Conservation (phyloP, 2,329 filamentous ascomycete species). For the Colletotrichum tofieldiae region DNA sequence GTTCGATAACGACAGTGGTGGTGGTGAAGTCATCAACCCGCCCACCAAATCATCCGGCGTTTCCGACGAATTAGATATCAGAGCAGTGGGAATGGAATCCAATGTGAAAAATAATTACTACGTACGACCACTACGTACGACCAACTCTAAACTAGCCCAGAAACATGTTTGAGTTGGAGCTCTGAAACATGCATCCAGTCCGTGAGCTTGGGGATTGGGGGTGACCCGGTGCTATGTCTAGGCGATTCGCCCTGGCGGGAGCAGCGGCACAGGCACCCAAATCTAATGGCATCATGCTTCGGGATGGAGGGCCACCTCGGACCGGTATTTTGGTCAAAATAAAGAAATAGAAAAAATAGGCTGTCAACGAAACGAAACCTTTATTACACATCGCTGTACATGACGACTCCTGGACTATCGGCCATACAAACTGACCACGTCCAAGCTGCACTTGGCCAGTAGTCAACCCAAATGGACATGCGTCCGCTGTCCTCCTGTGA, state of each 20-base stretch:
- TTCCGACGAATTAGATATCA: neutral
- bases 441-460: conserved; percentile 56
- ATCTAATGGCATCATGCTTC: neutral
- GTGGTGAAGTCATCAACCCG: conserved; percentile 26
- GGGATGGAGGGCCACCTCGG: neutral
- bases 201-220: neutral
- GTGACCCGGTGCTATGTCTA: neutral
- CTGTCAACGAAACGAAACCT: neutral
- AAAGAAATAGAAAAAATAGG: too few species aligned
- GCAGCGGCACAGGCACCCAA: neutral
- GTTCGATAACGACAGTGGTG: conserved; percentile 28
- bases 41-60: neutral
- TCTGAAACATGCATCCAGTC: neutral
- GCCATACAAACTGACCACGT: conserved; percentile 54
- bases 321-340: too few species aligned
- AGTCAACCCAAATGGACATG: conserved; percentile 52
- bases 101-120: neutral
- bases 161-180: neutral
- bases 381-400: conserved; percentile 54
- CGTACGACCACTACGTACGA: neutral
- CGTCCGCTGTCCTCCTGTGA: conserved; percentile 56
- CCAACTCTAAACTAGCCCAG: neutral
- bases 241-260: too few species aligned
- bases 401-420: conserved; percentile 51
- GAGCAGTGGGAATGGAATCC: too few species aligned